These are phyloP conservation scores for Lentinus tigrinus DNA, from an alignment of 768 basidiomycete genomes.

Conservation along the genomic window DNA sequence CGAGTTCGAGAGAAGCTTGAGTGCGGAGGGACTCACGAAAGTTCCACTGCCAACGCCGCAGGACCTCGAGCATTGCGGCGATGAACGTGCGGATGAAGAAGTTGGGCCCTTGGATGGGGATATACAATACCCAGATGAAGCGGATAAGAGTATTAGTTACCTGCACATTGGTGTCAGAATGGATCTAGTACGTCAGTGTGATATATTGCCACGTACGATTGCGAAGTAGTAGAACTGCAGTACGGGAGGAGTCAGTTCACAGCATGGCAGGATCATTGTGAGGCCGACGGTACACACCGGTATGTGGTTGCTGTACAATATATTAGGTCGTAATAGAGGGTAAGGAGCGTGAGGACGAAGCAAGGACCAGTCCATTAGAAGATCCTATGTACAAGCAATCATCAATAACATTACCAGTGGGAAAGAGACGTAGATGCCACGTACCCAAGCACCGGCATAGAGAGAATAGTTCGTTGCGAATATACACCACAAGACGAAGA, in stretches of 20 bases:
- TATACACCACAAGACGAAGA: constrained; percentile 71
- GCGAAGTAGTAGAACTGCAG: constrained; percentile 77
- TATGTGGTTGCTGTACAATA: constrained; percentile 67
- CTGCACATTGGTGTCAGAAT: constrained; percentile 34
- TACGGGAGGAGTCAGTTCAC: not conserved
- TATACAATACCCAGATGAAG: constrained; percentile 82
- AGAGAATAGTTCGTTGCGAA: constrained; percentile 58
- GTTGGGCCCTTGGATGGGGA: constrained; percentile 50
- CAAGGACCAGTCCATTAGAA: constrained; percentile 91
- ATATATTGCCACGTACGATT: constrained; percentile 46
- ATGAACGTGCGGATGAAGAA: constrained; percentile 64
- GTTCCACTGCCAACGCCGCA: constrained; percentile 89
- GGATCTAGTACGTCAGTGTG: not conserved
- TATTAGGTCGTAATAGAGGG: constrained; percentile 67
- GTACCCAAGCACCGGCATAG: constrained; percentile 81
- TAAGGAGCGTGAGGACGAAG: constrained; percentile 55
- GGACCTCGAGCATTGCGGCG: constrained; percentile 68
- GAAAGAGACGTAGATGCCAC: constrained; percentile 18
- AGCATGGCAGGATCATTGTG: not conserved
- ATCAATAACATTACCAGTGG: not conserved
- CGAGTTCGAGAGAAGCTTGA: not conserved
- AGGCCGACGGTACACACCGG: constrained; percentile 37
- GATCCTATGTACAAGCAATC: constrained; percentile 48
- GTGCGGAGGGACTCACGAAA: constrained; percentile 75
- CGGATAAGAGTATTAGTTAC: constrained; percentile 70